Evolutionary conservation across 257 asterid genomes (phyloP), one percentile per base, ranked within the genome.

Genomic region (Fraxinus cuspidata): DNA sequence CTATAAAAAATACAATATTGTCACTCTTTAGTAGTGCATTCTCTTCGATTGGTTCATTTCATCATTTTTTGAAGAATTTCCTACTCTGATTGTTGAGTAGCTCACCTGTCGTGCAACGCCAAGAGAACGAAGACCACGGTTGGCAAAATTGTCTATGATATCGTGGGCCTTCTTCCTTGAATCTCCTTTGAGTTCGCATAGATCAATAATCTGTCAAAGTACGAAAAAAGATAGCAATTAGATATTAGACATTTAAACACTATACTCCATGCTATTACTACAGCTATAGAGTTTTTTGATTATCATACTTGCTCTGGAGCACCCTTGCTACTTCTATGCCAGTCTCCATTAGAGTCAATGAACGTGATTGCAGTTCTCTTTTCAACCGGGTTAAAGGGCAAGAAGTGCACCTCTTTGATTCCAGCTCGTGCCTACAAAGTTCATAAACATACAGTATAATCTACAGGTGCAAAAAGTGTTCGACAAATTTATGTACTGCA

Each of bases 311-410:
- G 97, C 84, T 94, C 98, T 1, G 98, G 98, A 72, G 98, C 98
- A 73, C 98, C 98, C 85, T 94, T 94, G 89, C 97, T 92, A 78
- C 88, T 83, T 51, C 98, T 87, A 44, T 90, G 88, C 98, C 98
- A 92, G 56, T 94, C 77, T 5, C 94, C 97, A 38, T 79, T 31
- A 0, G 92, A 73, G 75, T 90, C 94, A 0, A 89, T 80, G 74
- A 87, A 94, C 28, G 98, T 94, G 64, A 92, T 94, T 5, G 98
- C 97, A 42, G 98, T 94, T 31, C 98, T 91, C 74, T 94, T 94
- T 0, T 89, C 96, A 1, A 94, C 98, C 0, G 98, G 98, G 75
- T 94, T 94, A 83, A 94, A 94, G 65, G 98, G 98, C 76, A 94
- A 83, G 90, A 94, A 94, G 74, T 92, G 98, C 37, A 94, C 93